Evolutionary conservation across 768 basidiomycete species (phyloP), one percentile per base, ranked within the genome.

Genomic region (Chalciporus sphaerocephalus): DNA sequence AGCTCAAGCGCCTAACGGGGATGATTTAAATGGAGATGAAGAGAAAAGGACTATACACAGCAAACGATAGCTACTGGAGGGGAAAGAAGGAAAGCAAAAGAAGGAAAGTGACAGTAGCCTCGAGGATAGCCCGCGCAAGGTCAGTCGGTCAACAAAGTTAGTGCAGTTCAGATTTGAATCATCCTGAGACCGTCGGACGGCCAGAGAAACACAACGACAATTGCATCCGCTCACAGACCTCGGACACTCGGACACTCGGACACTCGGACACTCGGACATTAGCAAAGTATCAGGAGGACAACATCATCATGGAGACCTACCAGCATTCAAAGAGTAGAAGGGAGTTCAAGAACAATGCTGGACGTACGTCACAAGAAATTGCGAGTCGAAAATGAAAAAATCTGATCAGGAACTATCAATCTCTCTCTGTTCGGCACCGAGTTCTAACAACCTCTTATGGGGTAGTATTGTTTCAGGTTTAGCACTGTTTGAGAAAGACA

Each of bases 11-110:
- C 36, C 37, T 39, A 24, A 38, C 8, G 44, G 44, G 32, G 30
- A 28, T 37, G 3, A 52, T 20, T 46, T 27, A 36, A 41, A 24
- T 18, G 22, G 40, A 15, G 18, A 37, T 13, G 12, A 51, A 42
- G 42, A 18, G 46, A 27, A 40, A 42, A 16, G 39, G 32, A 51
- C 32, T 54, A 50, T 56, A 56, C 49, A 64, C 53, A 50, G 42
- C 25, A 52, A 61, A 51, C 32, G 46, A 39, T 30, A 34, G 48
- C 37, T 42, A 65, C 44, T 16, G 18, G 40, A 33, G 39, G 40
- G 24, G 48, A 47, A 25, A 15, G 27, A 46, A 38, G 37, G 38
- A 58, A 38, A 2, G n/a, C 38, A 39, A 58, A 54, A 30, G 44
- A 64, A 62, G 24, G 47, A 46, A 53, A 33, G 27, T 15, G 24